Evolutionary conservation across 176 grass and related monocot genomes (phyloP), one percentile per base, ranked within the genome.

Genomic region (Luzula sylvatica): DNA sequence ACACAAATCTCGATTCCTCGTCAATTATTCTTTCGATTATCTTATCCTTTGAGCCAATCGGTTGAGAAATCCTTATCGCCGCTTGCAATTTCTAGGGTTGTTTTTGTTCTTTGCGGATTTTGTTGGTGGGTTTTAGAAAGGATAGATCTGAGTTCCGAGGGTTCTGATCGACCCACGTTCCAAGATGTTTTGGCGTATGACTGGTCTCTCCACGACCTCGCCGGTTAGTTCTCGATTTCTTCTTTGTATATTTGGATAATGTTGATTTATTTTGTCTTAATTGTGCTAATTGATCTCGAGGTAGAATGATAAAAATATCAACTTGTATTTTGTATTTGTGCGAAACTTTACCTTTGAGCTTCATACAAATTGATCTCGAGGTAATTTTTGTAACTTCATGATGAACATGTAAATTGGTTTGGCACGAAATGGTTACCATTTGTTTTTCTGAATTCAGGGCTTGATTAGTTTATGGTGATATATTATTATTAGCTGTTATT

Each of bases 151-250:
- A 8, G 53, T 60, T 60, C 12, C 8, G 8, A 35, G 35, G 11
- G 20, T 12, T 50, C 13, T 51, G 19, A 15, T 26, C 50, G 15
- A 9, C 20, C 28, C 43, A 50, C 46, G 15, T 50, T 23, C 38
- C 80, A 86, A 83, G 55, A 98, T 98, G 92, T 98, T 98, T 74
- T 98, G 92, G 92, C 92, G 87, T 13, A 83, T 98, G 68, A 83
- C 85, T 35, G 85, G 83, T 44, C 55, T 90, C 16, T 82, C 81
- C 8, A 66, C 81, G 8, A 67, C 81, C 13, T 98, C 92, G 11
- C 92, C 85, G 26, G 92, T 98, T 65, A 86, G 92, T 77, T 28
- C 46, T 55, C 56, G 44, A 38, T 47, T 59, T 77, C 35, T n/a
- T n/a, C 17, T 55, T 11, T 12, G 24, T 3, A 3, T 55, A 40